Percentiles rank a stretch among this genome's conserved stretches.
These are phyloP conservation scores for Eucalyptus victrix DNA, from an alignment of 345 rosid species.

Conservation along the genomic window DNA sequence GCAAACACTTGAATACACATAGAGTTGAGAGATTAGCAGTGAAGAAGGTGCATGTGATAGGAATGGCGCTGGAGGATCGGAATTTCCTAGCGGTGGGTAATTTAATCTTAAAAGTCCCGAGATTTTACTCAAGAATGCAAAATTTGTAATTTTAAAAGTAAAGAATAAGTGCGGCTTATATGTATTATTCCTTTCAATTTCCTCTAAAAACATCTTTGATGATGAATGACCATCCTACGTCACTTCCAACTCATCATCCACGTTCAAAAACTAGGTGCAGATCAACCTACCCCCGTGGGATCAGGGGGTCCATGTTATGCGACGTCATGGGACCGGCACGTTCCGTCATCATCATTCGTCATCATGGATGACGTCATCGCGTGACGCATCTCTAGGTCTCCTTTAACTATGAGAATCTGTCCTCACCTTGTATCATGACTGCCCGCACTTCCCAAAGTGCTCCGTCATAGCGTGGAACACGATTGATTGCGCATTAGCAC, in stretches of 20 bases:
- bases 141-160: not conserved
- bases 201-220: not conserved
- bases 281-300: not conserved
- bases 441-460: not conserved
- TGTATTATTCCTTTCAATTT: not conserved
- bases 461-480: not conserved
- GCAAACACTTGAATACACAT: not conserved
- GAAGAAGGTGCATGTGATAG: fast-evolving
- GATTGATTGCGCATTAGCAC: not conserved
- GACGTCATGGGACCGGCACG: not conserved
- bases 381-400: not conserved
- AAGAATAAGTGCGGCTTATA: not conserved
- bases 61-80: fast-evolving
- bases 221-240: not conserved
- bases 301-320: not conserved
- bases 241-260: not conserved
- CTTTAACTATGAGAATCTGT: not conserved
- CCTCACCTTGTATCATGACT: not conserved
- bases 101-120: not conserved
- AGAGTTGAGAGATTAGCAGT: not conserved
- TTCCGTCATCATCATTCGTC: not conserved
- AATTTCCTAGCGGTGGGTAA: not conserved
- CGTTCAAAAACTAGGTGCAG: not conserved
- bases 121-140: not conserved
- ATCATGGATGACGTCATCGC: not conserved